Conservation (phyloP, 2,329 filamentous ascomycete species). For the Hortaea sp. region DNA sequence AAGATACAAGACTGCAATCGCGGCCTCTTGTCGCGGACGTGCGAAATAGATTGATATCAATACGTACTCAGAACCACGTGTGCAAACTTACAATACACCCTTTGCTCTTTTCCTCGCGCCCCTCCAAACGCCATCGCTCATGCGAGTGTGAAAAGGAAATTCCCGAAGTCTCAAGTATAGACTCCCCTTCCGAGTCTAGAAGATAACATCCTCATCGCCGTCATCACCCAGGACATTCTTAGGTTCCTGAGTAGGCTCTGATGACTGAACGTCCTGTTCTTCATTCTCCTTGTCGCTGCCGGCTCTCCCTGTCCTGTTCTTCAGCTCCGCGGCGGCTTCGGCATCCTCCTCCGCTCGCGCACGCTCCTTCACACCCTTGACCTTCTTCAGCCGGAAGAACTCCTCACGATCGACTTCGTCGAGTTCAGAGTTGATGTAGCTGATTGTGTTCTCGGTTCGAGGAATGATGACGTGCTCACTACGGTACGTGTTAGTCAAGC, state of each 20-base stretch:
- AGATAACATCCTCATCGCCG: conserved; percentile 24
- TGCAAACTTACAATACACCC: too few relatives aligned
- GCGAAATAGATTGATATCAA: too few relatives aligned
- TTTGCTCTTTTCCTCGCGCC: too few relatives aligned
- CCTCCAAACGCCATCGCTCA: too few relatives aligned
- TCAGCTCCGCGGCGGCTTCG: conserved; percentile 17
- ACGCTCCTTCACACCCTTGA: conserved; percentile 60
- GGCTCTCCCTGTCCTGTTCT: conserved; percentile 6
- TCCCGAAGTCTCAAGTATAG: too few relatives aligned
- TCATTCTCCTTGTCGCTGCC: conserved; percentile 22
- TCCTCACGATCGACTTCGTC: conserved; percentile 97
- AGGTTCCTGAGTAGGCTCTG: conserved; percentile 7
- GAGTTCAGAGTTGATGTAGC: conserved; percentile 97
- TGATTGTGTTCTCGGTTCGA: conserved; percentile 98
- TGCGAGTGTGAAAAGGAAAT: too few relatives aligned
- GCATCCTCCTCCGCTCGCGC: conserved; percentile 33
- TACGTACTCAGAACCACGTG: too few relatives aligned
- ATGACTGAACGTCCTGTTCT: conserved; percentile 4
- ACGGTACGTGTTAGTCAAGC: not conserved
- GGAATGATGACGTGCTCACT: conserved; percentile 94
- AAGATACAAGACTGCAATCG: too few relatives aligned
- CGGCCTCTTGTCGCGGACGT: too few relatives aligned
- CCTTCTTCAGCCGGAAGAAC: conserved; percentile 94
- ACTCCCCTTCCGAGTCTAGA: conserved; percentile 7
- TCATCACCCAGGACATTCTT: conserved; percentile 28